Percentiles rank a stretch among this genome's conserved stretches.
These are phyloP conservation scores for Scorias spongiosa DNA, from an alignment of 2,329 filamentous ascomycete genomes.

Conservation along the genomic window DNA sequence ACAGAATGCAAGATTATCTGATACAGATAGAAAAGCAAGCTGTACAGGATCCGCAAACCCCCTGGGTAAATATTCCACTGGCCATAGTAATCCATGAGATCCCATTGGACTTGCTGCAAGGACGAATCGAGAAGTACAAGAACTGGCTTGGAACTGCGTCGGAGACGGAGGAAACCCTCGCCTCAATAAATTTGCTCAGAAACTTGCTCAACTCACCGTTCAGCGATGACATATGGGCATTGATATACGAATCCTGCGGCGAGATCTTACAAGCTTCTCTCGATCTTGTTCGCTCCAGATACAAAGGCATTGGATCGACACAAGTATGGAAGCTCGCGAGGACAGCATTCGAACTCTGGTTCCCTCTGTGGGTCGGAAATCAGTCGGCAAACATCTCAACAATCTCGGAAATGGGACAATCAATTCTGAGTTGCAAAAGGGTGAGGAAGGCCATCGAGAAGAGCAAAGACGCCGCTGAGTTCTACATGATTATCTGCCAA, in stretches of 20 bases:
- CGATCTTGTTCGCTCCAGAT: neutral
- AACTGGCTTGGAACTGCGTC: neutral
- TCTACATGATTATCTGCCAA: neutral
- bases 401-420: neutral
- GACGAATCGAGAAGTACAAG: neutral
- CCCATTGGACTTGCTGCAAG: neutral
- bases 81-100: neutral
- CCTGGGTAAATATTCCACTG: neutral
- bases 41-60: neutral
- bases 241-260: neutral
- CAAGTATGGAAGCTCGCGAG: conserved; percentile 8
- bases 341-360: conserved; percentile 9
- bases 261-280: conserved; percentile 2
- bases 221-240: neutral
- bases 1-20: neutral
- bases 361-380: conserved; percentile 6
- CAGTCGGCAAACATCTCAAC: conserved; percentile 1
- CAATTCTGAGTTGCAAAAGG: neutral
- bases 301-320: neutral
- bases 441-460: neutral
- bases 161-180: neutral
- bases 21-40: neutral
- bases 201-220: neutral
- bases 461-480: neutral
- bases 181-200: neutral